Evolutionary conservation across 768 basidiomycete species (phyloP).

Genomic region (Pulveroboletus frians): DNA sequence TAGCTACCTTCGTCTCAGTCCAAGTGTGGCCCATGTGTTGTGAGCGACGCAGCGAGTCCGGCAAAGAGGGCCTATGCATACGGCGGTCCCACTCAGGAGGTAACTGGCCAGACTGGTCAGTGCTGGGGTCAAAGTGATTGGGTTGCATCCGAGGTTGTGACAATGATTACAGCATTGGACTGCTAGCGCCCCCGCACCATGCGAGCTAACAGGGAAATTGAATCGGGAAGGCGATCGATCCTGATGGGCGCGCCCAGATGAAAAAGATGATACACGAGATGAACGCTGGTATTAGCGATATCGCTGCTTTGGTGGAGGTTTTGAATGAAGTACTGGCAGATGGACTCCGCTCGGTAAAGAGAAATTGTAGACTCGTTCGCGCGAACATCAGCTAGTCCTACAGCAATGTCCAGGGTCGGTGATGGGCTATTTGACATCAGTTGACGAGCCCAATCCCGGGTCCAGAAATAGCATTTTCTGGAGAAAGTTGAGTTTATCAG

Average conservation of each 20-base stretch:
- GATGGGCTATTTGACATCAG: too few species aligned
- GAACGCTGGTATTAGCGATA: slow-evolving; percentile 39
- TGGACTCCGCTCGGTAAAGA: slow-evolving; percentile 44
- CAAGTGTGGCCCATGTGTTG: slow-evolving; percentile 97
- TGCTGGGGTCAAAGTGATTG: slow-evolving; percentile 83
- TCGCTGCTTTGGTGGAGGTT: slow-evolving; percentile 48
- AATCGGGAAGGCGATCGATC: slow-evolving; percentile 25
- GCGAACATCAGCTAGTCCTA: too few species aligned
- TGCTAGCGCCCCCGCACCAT: slow-evolving; percentile 22
- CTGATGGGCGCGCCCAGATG: slow-evolving; percentile 26
- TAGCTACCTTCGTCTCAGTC: slow-evolving; percentile 84
- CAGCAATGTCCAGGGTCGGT: too few species aligned
- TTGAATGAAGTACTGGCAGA: slow-evolving; percentile 49
- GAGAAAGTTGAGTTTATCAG: too few species aligned
- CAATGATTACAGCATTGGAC: slow-evolving; percentile 12
- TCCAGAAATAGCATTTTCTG: too few species aligned
- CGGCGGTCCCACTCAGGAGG: slow-evolving; percentile 95
- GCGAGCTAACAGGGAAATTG: slow-evolving; percentile 35
- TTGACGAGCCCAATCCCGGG: too few species aligned
- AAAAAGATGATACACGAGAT: slow-evolving; percentile 27
- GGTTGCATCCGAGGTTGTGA: slow-evolving; percentile 38
- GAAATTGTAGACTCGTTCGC: slow-evolving; percentile 25
- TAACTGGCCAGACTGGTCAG: slow-evolving; percentile 89
- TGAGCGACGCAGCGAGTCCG: slow-evolving; percentile 98
- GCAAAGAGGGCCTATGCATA: slow-evolving; percentile 79